Evolutionary conservation across 2,329 filamentous ascomycete species (phyloP), one percentile per base, ranked within the genome.

Genomic region (Neophaeococcomyces aloes): DNA sequence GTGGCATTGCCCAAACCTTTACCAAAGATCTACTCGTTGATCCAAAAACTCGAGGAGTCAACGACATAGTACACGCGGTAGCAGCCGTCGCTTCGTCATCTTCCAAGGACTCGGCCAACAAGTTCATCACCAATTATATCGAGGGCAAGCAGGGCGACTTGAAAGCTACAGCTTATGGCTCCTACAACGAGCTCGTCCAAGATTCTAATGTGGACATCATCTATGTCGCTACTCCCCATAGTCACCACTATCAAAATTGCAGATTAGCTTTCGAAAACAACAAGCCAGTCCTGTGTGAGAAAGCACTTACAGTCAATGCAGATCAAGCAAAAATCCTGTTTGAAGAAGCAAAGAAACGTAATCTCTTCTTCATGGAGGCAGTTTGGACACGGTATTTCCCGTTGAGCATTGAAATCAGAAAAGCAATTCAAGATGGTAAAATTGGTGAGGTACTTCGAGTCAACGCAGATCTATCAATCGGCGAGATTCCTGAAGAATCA

Each of bases 341-440:
- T 39, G 76, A 81, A 49, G 79, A 76, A 47, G 87, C 87, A 5
- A 75, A 69, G 60, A 72, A 76, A 57, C 89, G 86, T 71, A 75
- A 76, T 48, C 59, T 86, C 60, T 82, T 83, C 70, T 65, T 89
- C 48, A 87, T 88, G 83, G 84, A 89, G 65, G 85, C 85, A 33
- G 85, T 93, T 15, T 94, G 86, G 87, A 93, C 86, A 29, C 73
- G 87, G 47, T 91, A 82, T 67, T 91, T 94, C 67, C 87, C 87
- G 2, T 67, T 94, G 10, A 88, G 83, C 57, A 75, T 86, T 60
- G 78, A 84, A 60, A 69, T 87, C 29, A 70, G 83, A 40, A 77
- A 88, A 57, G 48, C 63, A 42, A 75, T 80, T 55, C 66, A 59
- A 3, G 67, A 67, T 3, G 70, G 70, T 41, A 65, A 66, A 48